phyloP scores from a whole-genome alignment of 345 rosid genomes.

The Pistacia atlantica region DNA sequence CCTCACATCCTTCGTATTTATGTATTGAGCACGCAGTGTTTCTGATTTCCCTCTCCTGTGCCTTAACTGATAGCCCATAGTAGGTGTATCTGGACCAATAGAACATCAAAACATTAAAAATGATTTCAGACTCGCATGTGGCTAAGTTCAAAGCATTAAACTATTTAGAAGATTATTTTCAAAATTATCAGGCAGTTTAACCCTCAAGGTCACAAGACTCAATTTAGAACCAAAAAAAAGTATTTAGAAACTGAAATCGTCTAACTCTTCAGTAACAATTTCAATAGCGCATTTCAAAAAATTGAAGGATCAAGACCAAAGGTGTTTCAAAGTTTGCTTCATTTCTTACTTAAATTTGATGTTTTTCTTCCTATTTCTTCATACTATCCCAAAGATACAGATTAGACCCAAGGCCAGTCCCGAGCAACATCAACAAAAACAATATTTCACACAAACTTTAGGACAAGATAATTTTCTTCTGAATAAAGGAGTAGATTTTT shows the following conservation, averaged over 20 bases:
- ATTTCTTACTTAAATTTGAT: not conserved
- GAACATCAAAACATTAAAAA: constrained; percentile 20
- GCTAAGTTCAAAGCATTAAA: not conserved
- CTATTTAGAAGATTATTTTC: not conserved
- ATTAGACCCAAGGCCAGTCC: constrained; percentile 5
- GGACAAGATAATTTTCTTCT: not conserved
- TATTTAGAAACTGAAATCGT: not conserved
- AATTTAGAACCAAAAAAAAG: not conserved
- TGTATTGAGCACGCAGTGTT: constrained; percentile 90
- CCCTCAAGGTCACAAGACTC: not conserved
- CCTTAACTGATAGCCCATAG: constrained; percentile 47
- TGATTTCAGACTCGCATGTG: constrained; percentile 7
- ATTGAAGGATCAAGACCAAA: not conserved
- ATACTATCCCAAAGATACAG: not conserved
- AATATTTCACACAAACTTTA: not conserved
- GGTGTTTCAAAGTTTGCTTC: not conserved
- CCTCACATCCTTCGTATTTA: constrained; percentile 89
- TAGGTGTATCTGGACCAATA: constrained; percentile 42
- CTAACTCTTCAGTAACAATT: not conserved
- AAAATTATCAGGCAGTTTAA: not conserved
- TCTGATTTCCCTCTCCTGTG: constrained; percentile 97
- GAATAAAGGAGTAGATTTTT: not conserved
- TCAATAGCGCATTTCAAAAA: not conserved
- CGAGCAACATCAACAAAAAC: not conserved
- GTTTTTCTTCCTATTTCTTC: constrained; percentile 2